Evolutionary conservation across 139 green algal species (phyloP).

Genomic region (Chlamydomonas sp.): DNA sequence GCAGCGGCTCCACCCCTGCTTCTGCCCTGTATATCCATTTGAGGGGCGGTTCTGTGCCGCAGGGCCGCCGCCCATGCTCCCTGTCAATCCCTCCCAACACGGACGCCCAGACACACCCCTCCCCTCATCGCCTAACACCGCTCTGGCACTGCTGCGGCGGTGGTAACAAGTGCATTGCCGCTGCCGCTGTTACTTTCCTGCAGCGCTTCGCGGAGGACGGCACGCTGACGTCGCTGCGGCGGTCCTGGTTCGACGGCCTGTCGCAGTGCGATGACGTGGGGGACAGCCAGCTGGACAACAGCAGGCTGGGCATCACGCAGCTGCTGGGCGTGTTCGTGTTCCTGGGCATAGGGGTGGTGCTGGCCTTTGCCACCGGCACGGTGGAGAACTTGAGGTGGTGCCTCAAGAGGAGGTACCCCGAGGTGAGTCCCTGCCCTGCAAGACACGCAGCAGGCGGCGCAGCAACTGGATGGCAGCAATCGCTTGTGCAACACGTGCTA

Average conservation of each 20-base stretch:
- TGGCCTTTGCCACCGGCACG: conserved; percentile 2
- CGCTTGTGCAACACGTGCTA: too few relatives aligned
- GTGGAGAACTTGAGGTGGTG: conserved; percentile 19
- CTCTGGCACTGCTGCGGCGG: neutral
- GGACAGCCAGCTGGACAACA: neutral
- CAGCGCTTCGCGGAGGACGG: conserved; percentile 5
- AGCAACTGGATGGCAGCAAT: too few relatives aligned
- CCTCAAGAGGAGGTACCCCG: neutral
- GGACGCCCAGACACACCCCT: too few relatives aligned
- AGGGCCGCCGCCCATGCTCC: too few relatives aligned
- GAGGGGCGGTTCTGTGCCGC: too few relatives aligned
- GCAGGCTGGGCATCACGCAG: neutral
- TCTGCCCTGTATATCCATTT: too few relatives aligned
- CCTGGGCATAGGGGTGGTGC: neutral
- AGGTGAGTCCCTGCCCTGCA: too few relatives aligned
- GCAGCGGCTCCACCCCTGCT: too few relatives aligned
- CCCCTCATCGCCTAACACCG: neutral
- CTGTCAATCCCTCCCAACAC: too few relatives aligned
- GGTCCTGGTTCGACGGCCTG: neutral
- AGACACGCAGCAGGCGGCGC: too few relatives aligned
- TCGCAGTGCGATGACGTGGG: neutral
- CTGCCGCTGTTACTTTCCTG: neutral
- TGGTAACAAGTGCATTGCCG: neutral
- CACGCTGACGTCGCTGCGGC: conserved; percentile 6
- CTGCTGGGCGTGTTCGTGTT: conserved; percentile 33